Conservation (phyloP, 371 early-diverging fungal genomes). For the Circinella minor region DNA sequence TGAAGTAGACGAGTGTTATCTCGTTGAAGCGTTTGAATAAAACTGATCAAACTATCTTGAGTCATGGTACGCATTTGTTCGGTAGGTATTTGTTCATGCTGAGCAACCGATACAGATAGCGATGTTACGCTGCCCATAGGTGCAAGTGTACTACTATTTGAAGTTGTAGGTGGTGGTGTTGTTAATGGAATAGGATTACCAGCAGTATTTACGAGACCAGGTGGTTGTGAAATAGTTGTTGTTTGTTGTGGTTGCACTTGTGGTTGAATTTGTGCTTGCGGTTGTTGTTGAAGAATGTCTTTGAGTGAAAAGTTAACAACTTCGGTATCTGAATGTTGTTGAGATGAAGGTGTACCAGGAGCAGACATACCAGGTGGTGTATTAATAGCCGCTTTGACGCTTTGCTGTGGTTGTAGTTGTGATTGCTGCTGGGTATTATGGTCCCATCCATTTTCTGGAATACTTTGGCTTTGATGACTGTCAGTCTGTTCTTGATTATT, state of each 20-base stretch:
- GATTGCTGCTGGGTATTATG: neutral
- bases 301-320: slow-evolving; percentile 23
- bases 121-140: no score
- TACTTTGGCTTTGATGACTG: slow-evolving; percentile 27
- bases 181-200: neutral
- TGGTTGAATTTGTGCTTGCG: neutral
- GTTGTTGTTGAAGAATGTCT: slow-evolving; percentile 15
- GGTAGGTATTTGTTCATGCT: slow-evolving; percentile 4
- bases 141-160: no score
- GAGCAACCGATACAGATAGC: neutral
- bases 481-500: neutral
- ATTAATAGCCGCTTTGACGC: neutral
- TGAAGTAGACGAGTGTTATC: slow-evolving; percentile 17
- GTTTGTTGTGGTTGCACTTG: neutral
- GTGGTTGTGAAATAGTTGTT: neutral
- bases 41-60: slow-evolving; percentile 26
- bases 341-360: neutral
- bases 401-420: neutral
- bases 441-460: slow-evolving; percentile 14
- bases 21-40: slow-evolving; percentile 23
- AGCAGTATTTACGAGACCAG: neutral
- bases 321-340: neutral
- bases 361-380: neutral
- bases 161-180: neutral
- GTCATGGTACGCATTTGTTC: slow-evolving; percentile 19